Evolutionary conservation across 1,284 basidiomycete genomes (phyloP), one percentile per base, ranked within the genome.

Genomic region (Thecaphora thlaspeos): DNA sequence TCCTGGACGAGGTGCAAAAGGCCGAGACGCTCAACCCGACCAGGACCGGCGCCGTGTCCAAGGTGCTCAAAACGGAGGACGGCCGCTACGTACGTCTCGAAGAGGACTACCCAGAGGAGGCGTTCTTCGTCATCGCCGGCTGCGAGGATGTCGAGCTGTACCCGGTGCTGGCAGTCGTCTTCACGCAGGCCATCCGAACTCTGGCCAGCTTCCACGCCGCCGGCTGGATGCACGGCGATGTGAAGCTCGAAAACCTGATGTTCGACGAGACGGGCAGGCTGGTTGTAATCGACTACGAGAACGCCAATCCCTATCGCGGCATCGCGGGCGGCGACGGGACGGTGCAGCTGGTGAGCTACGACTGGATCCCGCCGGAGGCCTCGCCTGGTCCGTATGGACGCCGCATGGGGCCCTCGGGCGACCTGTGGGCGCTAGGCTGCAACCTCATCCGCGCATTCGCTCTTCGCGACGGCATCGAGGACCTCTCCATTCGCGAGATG

Each of bases 181-280:
- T 74, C 47, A 48, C 56, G 0, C 61, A 73, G 34, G 66, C 74
- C 1, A 60, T 76, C n/a, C 47, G 59, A 0, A 60, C 59, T 1
- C 50, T 76, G 5, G 47, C 66, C 10, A 51, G 65, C 34, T 70
- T 76, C 51, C 74, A 76, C 37, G 59, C 60, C 11, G 59, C 65
- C 9, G 72, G 72, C 26, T 76, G 74, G 74, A 63, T 75, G 64
- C 74, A 76, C 42, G 74, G 74, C 30, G 74, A 76, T 43, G 66
- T 76, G 54, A 76, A 76, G 52, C 52, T 76, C 32, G 74, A 76
- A 28, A 76, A 76, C 43, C 52, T 76, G 21, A 76, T 76, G 74
- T 75, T 76, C 49, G 66, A 70, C 50, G 50, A 61, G 49, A 50
- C 55, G 10, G 71, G 63, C 2, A 26, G 39, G 7, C 48, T 76